Evolutionary conservation across 1,284 basidiomycete genomes (phyloP), one percentile per base, ranked within the genome.

Genomic region (Ustilago tritici): DNA sequence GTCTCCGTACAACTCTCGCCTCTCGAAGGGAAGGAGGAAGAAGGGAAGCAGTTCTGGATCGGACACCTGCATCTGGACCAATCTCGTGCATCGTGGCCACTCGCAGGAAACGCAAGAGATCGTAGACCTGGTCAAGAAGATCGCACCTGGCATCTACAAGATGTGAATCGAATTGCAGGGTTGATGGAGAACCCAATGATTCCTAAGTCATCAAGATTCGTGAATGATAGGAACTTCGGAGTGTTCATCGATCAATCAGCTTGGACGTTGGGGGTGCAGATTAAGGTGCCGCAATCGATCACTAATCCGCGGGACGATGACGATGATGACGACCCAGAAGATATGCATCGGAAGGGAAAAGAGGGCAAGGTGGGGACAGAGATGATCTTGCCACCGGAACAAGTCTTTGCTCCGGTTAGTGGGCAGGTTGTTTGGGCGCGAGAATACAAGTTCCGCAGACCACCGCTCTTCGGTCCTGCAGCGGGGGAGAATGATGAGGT

Each of bases 381-480:
- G 34, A 56, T 71, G 62, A 50, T 76, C 9, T 58, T 74, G 15
- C 66, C 66, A 3, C 73, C 76, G 3, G 79, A 78, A 23, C 58
- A 70, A 23, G 68, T 84, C 5, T 80, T 74, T 53, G 72, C 81
- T 9, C 78, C 82, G n/a, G 81, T 82, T 0, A 67, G 59, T 1
- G 82, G 82, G 0, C 76, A 71, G 31, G 70, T 84, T 7, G 81
- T 84, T 4, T 84, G 82, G 80, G 70, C 77, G 40, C 60, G 62
- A 23, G 58, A 70, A 12, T 76, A 78, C 57, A 56, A 43, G 2
- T 72, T 72, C 38, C 54, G 60, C 19, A 58, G 50, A 38, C 77
- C 79, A 23, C 82, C 80, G 8, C 65, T 76, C n/a, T 67, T 55
- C 11, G 80, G 80, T 2, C 65, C 70, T 2, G 72, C 76, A 5